Percentiles rank a stretch among this genome's conserved stretches.
These are phyloP conservation scores for Ganoderma multipileum DNA, from an alignment of 1,284 basidiomycete genomes.

Conservation along the genomic window DNA sequence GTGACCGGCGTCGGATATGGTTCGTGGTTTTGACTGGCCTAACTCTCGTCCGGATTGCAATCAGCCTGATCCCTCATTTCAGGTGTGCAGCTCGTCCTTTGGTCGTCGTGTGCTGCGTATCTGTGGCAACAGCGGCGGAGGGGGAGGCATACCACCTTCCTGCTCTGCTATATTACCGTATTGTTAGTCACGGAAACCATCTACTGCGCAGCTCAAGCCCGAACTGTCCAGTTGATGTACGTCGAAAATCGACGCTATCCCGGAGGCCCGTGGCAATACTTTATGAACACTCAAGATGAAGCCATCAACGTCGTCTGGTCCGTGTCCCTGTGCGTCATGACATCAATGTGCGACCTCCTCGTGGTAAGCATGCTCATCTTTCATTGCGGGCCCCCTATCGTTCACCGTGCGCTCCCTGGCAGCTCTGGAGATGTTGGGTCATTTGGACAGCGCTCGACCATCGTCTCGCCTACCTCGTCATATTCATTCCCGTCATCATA, in stretches of 20 bases:
- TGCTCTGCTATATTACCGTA: constrained; percentile 49
- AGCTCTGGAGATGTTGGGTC: constrained; percentile 55
- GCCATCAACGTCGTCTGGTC: constrained; percentile 48
- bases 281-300: constrained; percentile 42
- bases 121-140: constrained; percentile 45
- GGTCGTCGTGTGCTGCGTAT: constrained; percentile 42
- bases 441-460: constrained; percentile 48
- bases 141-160: constrained; percentile 37
- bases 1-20: constrained; percentile 27
- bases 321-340: constrained; percentile 47
- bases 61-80: not conserved
- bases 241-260: constrained; percentile 52
- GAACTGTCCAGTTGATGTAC: constrained; percentile 44
- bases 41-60: not conserved
- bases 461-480: constrained; percentile 41
- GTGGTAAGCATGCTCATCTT: constrained; percentile 36
- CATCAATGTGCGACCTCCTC: constrained; percentile 42
- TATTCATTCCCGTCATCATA: constrained; percentile 34
- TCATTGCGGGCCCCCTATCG: not conserved
- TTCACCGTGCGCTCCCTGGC: not conserved
- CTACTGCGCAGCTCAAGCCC: constrained; percentile 43
- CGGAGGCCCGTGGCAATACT: constrained; percentile 46
- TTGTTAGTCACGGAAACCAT: constrained; percentile 47
- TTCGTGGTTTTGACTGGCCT: not conserved
- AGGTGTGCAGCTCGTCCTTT: constrained; percentile 51